phyloP scores from a whole-genome alignment of 2,329 filamentous ascomycete genomes.

The Ophiocordyceps camponoti-rufipedis region DNA sequence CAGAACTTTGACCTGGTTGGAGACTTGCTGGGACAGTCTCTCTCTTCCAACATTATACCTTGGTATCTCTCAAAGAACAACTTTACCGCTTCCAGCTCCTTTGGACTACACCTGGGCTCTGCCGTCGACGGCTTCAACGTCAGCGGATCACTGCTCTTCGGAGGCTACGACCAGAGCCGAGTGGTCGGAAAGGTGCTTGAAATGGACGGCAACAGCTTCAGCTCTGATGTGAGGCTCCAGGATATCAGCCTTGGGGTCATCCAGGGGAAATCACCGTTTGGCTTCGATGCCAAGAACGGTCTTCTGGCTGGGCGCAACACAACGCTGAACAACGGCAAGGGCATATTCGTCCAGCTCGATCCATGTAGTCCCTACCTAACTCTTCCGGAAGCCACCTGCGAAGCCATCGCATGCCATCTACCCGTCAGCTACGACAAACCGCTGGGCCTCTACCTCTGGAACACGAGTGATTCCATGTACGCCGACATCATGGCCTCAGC shows the following conservation, averaged over 20 bases:
- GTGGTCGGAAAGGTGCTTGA: conserved; percentile 14
- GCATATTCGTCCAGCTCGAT: background rate
- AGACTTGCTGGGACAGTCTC: no score
- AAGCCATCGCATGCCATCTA: conserved; percentile 17
- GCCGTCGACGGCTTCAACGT: conserved; percentile 4
- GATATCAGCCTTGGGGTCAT: background rate
- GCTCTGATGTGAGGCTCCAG: conserved; percentile 1
- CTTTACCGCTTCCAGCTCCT: conserved; percentile 19
- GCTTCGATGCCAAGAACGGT: background rate
- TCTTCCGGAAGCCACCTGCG: conserved; percentile 17
- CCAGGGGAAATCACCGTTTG: background rate
- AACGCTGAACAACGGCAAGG: background rate
- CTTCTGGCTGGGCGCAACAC: background rate
- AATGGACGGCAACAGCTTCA: conserved; percentile 10
- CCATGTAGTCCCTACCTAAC: background rate
- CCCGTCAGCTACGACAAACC: conserved; percentile 16
- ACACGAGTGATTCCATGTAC: conserved; percentile 15
- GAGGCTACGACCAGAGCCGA: conserved; percentile 22
- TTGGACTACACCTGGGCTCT: conserved; percentile 23
- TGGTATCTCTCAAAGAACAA: conserved; percentile 8
- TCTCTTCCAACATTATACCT: conserved; percentile 1
- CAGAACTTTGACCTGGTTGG: conserved; percentile 11
- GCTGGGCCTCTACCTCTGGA: conserved; percentile 23
- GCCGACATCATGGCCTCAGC: conserved; percentile 20
- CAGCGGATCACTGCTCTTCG: conserved; percentile 17